A percentile compares a stretch with the other conserved stretches of the same genome.
phyloP scores from a whole-genome alignment of 2,329 filamentous ascomycete genomes.

The Alternaria arborescens region DNA sequence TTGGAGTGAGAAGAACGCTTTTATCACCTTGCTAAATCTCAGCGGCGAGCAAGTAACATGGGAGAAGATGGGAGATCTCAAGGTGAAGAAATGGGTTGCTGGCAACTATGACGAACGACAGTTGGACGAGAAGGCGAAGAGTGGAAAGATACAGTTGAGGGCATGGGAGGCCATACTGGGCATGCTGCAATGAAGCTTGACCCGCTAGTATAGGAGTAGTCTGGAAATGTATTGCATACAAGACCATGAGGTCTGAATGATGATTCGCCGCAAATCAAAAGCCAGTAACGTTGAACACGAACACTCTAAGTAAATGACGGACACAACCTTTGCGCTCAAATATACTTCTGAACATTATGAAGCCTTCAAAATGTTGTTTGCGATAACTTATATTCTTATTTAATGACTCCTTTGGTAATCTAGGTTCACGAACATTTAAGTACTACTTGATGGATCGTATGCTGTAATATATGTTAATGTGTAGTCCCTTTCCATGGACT shows the following conservation, averaged over 20 bases:
- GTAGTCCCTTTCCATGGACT: not conserved
- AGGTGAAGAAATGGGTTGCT: constrained; percentile 47
- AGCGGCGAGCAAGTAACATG: constrained; percentile 41
- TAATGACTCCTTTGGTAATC: too few relatives aligned
- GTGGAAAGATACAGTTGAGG: constrained; percentile 35
- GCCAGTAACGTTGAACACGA: not conserved
- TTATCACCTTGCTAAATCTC: constrained; percentile 47
- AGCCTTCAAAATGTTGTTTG: too few relatives aligned
- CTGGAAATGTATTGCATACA: not conserved
- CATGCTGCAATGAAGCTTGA: constrained; percentile 16
- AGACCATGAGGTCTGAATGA: not conserved
- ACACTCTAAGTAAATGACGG: not conserved
- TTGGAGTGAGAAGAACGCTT: constrained; percentile 39
- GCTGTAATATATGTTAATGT: not conserved
- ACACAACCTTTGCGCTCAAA: not conserved
- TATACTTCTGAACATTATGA: too few relatives aligned
- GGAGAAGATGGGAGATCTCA: constrained; percentile 36
- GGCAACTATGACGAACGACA: constrained; percentile 48
- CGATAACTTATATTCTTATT: too few relatives aligned
- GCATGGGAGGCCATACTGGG: constrained; percentile 51
- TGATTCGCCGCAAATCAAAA: not conserved
- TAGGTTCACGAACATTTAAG: too few relatives aligned
- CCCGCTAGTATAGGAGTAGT: not conserved
- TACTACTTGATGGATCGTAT: not conserved
- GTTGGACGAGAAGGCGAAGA: constrained; percentile 26